These are phyloP conservation scores for Trichoderma citrinoviride DNA, from an alignment of 2,329 filamentous ascomycete genomes.

Conservation along the genomic window DNA sequence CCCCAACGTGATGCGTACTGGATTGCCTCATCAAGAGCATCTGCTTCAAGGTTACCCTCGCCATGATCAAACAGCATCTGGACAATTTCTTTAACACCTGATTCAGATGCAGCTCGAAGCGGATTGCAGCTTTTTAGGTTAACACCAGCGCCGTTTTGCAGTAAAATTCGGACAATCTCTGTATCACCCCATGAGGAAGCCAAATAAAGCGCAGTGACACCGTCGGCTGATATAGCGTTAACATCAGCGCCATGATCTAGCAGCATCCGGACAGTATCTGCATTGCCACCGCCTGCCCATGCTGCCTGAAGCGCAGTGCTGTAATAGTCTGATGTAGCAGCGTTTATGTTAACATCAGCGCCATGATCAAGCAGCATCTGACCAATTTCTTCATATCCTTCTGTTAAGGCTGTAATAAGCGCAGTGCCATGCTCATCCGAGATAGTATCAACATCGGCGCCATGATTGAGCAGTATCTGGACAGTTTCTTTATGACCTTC, in stretches of 20 bases:
- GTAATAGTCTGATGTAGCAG: too few species aligned
- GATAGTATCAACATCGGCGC: neutral
- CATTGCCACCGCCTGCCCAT: too few species aligned
- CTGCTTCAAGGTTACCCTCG: neutral
- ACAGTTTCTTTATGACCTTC: neutral
- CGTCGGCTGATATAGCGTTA: neutral
- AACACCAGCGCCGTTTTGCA: neutral
- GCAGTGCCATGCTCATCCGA: neutral
- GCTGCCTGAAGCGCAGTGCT: neutral
- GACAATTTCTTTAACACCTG: neutral
- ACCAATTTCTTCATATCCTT: neutral
- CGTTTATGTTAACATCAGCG: neutral
- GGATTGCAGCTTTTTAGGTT: too few species aligned
- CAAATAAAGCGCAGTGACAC: neutral
- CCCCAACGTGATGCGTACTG: neutral
- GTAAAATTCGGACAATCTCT: neutral
- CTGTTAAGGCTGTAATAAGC: neutral
- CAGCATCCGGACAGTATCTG: neutral
- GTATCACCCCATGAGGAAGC: accelerated
- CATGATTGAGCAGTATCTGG: neutral
- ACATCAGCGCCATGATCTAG: neutral
- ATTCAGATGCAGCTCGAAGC: neutral
- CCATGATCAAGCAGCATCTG: neutral
- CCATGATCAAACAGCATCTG: neutral
- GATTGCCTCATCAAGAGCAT: too few species aligned